Evolutionary conservation across 805 yeast genomes (phyloP), one percentile per base, ranked within the genome.

Genomic region (Cyberlindnera lachancei): DNA sequence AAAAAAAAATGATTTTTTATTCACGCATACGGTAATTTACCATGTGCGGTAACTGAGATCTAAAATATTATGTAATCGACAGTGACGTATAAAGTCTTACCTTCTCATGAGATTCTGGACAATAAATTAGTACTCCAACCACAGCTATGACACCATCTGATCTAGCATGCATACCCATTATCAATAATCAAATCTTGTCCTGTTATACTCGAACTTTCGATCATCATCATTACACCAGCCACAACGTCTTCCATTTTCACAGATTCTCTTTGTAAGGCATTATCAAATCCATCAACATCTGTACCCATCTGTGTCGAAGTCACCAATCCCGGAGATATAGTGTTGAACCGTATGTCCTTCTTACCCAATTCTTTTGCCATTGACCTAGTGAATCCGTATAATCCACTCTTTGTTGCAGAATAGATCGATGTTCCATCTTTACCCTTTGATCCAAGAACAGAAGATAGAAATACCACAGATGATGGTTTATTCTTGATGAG

Each of bases 321-420:
- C 1, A 78, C 63, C 19, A 82, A 56, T 0, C 90, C 90, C 0
- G 94, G 92, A 14, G 76, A 52, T 1, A 86, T 52, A 2, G 79
- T 62, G 51, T 82, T 82, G 26, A 79, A 79, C 23, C 84, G 54
- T 3, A 85, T 64, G 8, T 63, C 62, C 22, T 58, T 53, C 1
- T 73, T 55, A 11, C 66, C 67, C 37, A 80, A 48, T 42, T 85
- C 95, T 1, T 53, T 44, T 0, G 88, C 80, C 21, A 82, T 50
- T 0, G 78, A 53, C 27, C 61, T 55, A 0, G 86, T 70, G 44
- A 84, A 74, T 4, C 79, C 79, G 29, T 70, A 56, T 4, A 85
- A 46, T 0, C 86, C 95, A 0, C 79, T 76, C 48, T 85, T 85
- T 33, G 80, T 61, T 0, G 87, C 82, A 0, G 79, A 59, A 44